These are phyloP conservation scores for Globisporangium recalcitrans DNA, from an alignment of 352 stramenopile genomes.

Conservation along the genomic window DNA sequence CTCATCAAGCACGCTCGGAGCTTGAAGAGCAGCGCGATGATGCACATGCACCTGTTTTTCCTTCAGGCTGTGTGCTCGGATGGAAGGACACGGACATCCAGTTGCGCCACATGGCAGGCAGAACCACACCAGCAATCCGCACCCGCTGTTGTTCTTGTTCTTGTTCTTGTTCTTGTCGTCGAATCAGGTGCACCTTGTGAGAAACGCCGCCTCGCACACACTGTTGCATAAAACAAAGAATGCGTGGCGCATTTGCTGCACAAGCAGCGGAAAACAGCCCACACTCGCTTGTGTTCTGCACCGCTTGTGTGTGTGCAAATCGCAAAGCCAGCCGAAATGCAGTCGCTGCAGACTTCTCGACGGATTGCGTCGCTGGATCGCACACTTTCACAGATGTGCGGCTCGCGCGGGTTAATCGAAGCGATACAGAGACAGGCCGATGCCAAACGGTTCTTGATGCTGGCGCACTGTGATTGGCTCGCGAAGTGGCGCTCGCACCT, in stretches of 20 bases:
- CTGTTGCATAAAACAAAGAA: background rate
- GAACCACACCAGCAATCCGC: background rate
- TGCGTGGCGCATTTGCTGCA: no score
- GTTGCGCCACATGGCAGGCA: background rate
- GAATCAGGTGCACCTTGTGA: background rate
- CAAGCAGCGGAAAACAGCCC: no score
- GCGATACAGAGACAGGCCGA: background rate
- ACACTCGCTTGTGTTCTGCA: no score
- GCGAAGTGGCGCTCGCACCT: background rate
- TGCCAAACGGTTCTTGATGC: background rate
- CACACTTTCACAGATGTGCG: background rate
- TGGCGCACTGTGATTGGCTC: background rate
- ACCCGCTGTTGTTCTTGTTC: background rate
- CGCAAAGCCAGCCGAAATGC: no score
- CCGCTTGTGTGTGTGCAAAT: no score
- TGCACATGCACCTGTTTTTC: no score
- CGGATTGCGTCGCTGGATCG: background rate
- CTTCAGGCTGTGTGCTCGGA: background rate
- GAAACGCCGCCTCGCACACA: background rate
- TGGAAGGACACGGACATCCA: background rate
- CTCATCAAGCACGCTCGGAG: no score
- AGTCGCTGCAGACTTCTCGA: no score
- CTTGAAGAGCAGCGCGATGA: no score
- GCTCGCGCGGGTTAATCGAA: background rate
- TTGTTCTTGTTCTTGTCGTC: no score